Evolutionary conservation across 495 filamentous ascomycete species (phyloP), one percentile per base, ranked within the genome.

Genomic region (Poronia punctata): DNA sequence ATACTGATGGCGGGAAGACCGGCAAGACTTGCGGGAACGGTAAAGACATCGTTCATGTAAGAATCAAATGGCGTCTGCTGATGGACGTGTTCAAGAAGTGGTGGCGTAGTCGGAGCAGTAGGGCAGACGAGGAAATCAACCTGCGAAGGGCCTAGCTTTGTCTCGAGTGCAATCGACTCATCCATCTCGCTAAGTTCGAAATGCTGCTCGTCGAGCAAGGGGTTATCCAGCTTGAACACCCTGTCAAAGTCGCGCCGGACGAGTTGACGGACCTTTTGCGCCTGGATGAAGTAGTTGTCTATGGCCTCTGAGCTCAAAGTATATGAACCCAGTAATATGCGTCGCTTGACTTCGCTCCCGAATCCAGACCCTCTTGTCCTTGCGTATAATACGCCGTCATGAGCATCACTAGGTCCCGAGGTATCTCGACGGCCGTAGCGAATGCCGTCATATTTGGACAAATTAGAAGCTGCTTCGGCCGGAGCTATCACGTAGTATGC

Each of bases 401-500:
- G 54, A 0, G 53, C 54, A 35, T 61, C 67, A 42, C 37, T 65
- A 23, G 42, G 50, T 28, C 43, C 51, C n/a, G 49, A 50, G 6
- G 57, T 54, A 10, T 53, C 48, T 17, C 78, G 74, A 29, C 61
- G 68, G 2, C 92, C 92, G 58, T 95, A 99, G 11, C 92, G 82
- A 8, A 96, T 75, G 6, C 93, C 92, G 52, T 99, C 92, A 57
- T 95, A 99, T 62, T 92, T 95, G 34, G 92, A 84, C n/a, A 99
- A 76, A 45, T 99, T 99, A 12, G 90, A 96, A 9, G 85, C 87
- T 10, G 93, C 93, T 66, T 99, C 92, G 9, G 92, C 88, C 0
- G 93, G 86, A 5, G 92, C 92, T 46, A 99, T 79, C 32, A 97
- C 71, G 56, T 99, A 99, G 60, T 99, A 99, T 22, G 92, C 83